These are phyloP conservation scores for Crassisporium funariophilum DNA, from an alignment of 768 basidiomycete genomes.

Conservation along the genomic window DNA sequence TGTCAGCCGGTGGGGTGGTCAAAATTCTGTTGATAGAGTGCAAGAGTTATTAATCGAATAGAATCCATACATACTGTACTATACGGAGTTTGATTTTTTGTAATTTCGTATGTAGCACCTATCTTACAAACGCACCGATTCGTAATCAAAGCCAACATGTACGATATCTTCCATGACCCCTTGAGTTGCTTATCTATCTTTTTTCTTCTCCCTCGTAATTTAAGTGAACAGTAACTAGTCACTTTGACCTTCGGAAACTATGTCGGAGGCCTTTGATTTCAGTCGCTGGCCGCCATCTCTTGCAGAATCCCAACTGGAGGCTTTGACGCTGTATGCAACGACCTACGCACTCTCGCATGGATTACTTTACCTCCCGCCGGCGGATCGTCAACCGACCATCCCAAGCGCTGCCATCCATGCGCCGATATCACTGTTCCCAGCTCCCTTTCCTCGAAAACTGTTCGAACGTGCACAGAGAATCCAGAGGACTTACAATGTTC, in stretches of 20 bases:
- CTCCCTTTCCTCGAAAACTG: constrained; percentile 75
- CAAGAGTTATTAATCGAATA: constrained; percentile 12
- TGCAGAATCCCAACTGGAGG: constrained; percentile 55
- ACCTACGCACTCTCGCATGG: constrained; percentile 87
- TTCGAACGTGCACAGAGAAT: constrained; percentile 68
- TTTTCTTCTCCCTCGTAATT: too few species aligned
- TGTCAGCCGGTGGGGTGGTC: constrained; percentile 24
- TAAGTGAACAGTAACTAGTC: too few species aligned
- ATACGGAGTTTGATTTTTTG: too few species aligned
- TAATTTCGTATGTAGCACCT: too few species aligned
- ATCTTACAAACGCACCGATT: too few species aligned
- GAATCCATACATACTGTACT: too few species aligned
- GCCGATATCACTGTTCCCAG: constrained; percentile 85
- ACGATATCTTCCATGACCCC: too few species aligned
- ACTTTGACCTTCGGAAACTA: too few species aligned
- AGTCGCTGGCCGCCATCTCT: constrained; percentile 77
- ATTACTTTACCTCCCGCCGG: constrained; percentile 75
- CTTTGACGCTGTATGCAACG: constrained; percentile 66
- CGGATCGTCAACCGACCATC: constrained; percentile 44
- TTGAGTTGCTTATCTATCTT: too few species aligned
- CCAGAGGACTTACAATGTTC: constrained; percentile 77
- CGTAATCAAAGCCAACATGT: too few species aligned
- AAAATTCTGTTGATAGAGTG: constrained; percentile 17
- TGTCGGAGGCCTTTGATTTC: constrained; percentile 45
- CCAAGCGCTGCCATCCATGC: constrained; percentile 86